Evolutionary conservation across 1,284 basidiomycete genomes (phyloP).

Genomic region (Cryptococcus depauperatus): DNA sequence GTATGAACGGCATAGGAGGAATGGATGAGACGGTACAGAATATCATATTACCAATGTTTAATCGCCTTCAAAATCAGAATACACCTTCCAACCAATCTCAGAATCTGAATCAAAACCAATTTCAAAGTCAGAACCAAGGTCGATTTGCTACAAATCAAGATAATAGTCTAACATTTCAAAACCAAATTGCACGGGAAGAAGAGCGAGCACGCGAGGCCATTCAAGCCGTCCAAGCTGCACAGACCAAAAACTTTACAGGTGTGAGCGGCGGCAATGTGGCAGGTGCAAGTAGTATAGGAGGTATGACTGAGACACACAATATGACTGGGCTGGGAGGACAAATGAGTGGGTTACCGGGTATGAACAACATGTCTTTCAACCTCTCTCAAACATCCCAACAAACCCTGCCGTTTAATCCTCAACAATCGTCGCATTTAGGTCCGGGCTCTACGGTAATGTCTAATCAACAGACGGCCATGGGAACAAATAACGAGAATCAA

Average conservation of each 20-base stretch:
- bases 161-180: too few species aligned
- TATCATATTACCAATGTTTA: constrained; percentile 15
- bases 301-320: constrained; percentile 2
- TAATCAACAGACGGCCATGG: constrained; percentile 6
- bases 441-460: neutral
- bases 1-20: too few species aligned
- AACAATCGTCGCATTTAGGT: too few species aligned
- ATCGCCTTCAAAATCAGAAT: constrained; percentile 13
- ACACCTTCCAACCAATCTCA: neutral
- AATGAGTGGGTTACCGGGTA: constrained; percentile 4
- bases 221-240: neutral
- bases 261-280: constrained; percentile 1
- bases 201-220: neutral
- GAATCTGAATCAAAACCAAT: neutral
- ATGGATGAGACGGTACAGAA: constrained; percentile 10
- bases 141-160: too few species aligned
- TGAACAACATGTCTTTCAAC: too few species aligned
- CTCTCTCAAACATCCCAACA: too few species aligned
- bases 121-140: too few species aligned
- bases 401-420: neutral
- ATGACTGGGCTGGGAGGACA: constrained; percentile 12
- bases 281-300: constrained; percentile 8
- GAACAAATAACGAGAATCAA: constrained; percentile 1
- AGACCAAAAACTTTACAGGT: neutral
- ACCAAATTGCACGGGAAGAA: too few species aligned